Evolutionary conservation across 1,139 yeast genomes (phyloP), one percentile per base, ranked within the genome.

Genomic region (Yamadazyma blattariae): DNA sequence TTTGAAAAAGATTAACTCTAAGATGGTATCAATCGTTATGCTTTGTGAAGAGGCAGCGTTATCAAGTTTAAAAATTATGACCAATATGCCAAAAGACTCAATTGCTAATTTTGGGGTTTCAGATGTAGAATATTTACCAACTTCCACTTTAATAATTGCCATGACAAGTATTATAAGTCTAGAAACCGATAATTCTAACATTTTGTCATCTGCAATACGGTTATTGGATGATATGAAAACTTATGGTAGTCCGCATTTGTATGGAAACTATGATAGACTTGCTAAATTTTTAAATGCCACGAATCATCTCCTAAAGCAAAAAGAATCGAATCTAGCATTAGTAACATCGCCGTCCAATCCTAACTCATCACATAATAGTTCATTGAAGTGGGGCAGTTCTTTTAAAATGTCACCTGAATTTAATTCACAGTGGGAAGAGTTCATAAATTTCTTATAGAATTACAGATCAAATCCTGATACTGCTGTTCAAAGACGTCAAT

Each of bases 121-220:
- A 14, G 38, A 31, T 25, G 24, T 35, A 3, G 38, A 35, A 20
- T 35, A 35, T 19, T 25, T 35, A 5, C 30, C 38, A 5, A 35
- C 34, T 4, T 27, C 38, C 5, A 27, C 25, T 12, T 27, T 35
- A 17, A 25, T 35, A 11, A 25, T 35, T 4, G 33, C 29, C 6
- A 35, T 35, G 38, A 13, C 23, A 14, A 30, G 26, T 22, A 34
- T 28, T 3, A 27, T 35, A n/a, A 27, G 28, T 30, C 20, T 20
- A 26, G 24, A 30, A 27, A 7, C 29, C 8, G 34, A 35, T 22
- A 20, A 26, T 11, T 35, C 22, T 19, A 26, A 27, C 6, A 35
- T 29, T n/a, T 12, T 35, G 2, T 19, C 21, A 10, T 20, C 17
- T 21, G 31, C 38, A 9, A 31, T 35, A 7, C 16, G 9, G 6